Conservation (phyloP, 1,284 basidiomycete species). For the Trichosporon sp. region DNA sequence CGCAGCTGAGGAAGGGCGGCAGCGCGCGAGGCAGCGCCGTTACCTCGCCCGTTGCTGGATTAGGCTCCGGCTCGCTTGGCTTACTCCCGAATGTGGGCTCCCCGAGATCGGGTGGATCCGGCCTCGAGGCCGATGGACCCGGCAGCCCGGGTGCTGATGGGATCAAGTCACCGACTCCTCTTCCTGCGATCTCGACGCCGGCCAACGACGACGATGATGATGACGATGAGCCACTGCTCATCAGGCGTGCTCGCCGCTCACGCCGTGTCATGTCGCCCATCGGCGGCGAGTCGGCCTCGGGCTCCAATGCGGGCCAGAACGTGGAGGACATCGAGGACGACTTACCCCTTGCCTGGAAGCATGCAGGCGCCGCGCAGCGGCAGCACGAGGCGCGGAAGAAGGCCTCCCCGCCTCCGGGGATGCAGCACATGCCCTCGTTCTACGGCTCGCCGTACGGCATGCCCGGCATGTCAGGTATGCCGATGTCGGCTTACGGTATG, state of each 20-base stretch:
- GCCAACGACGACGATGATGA: constrained; percentile 22
- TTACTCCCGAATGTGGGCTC: neutral
- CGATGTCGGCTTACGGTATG: constrained; percentile 1
- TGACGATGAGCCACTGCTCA: constrained; percentile 30
- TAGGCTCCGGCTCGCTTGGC: constrained; percentile 15
- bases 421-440: constrained; percentile 5
- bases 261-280: neutral
- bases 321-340: constrained; percentile 36
- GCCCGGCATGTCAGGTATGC: neutral
- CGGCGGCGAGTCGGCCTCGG: neutral
- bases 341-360: constrained; percentile 38
- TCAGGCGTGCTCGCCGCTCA: constrained; percentile 8
- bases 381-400: neutral
- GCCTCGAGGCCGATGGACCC: neutral
- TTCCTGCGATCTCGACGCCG: neutral
- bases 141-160: no score
- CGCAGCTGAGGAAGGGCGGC: constrained; percentile 16
- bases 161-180: neutral
- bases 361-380: constrained; percentile 25
- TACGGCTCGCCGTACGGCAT: constrained; percentile 11
- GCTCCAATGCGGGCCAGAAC: constrained; percentile 1
- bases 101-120: neutral
- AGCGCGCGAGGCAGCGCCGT: no score
- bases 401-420: neutral
- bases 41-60: neutral